Evolutionary conservation across 2,329 filamentous ascomycete species (phyloP).

Genomic region (Ophiosphaerella herpotricha): DNA sequence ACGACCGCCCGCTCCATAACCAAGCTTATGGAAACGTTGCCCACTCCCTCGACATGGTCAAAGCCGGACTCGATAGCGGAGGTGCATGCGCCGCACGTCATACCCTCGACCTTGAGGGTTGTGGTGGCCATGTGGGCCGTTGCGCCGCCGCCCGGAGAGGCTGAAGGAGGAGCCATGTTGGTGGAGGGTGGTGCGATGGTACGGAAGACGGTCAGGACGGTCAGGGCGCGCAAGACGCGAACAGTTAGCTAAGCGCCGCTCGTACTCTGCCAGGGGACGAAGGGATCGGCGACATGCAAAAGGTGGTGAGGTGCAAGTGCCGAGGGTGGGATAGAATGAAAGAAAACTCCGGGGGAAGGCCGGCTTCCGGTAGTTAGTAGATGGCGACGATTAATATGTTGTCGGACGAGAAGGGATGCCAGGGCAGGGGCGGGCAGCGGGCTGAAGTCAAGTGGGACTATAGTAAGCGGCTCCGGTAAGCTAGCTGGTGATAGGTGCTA

Average conservation of each 20-base stretch:
- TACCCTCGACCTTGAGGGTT: constrained; percentile 87
- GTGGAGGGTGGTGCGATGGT: constrained; percentile 7
- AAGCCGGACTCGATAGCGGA: constrained; percentile 94
- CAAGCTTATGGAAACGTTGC: constrained; percentile 86
- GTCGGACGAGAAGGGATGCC: background rate
- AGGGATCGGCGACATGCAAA: constrained; percentile 14
- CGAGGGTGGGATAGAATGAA: constrained; percentile 13
- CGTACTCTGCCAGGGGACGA: constrained; percentile 13
- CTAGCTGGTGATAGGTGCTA: constrained; percentile 24
- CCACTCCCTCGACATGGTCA: constrained; percentile 77
- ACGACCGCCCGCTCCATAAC: constrained; percentile 96
- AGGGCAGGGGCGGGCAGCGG: constrained; percentile 6
- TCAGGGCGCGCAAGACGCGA: background rate
- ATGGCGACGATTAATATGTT: constrained; percentile 29
- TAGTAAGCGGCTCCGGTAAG: constrained; percentile 8
- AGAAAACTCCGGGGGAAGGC: constrained; percentile 22
- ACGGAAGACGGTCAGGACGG: background rate
- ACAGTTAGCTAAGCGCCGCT: constrained; percentile 19
- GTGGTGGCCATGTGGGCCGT: constrained; percentile 77
- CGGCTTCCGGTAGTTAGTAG: constrained; percentile 36
- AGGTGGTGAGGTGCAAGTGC: background rate
- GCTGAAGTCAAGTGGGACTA: constrained; percentile 14
- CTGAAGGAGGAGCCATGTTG: constrained; percentile 31
- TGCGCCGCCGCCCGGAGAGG: constrained; percentile 20
- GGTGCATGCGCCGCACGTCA: constrained; percentile 87